phyloP scores from a whole-genome alignment of 176 grass and related monocot genomes.

The Raddia distichophylla region DNA sequence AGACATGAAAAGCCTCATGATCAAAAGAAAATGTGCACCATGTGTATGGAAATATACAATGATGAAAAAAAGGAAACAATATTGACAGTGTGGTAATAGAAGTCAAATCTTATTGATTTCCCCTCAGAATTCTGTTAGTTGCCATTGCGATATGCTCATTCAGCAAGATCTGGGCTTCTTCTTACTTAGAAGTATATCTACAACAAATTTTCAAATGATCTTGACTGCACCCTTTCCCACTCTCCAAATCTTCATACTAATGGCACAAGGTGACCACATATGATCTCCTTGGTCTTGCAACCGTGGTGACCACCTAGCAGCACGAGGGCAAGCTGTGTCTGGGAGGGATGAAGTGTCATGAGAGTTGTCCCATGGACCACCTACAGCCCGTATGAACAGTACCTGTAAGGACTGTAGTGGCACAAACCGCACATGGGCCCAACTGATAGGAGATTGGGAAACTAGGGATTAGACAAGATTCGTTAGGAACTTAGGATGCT shows the following conservation, averaged over 20 bases:
- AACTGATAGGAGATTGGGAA: no score
- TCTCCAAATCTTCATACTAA: background rate
- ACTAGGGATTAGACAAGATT: no score
- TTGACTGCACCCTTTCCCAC: background rate
- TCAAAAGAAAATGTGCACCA: conserved; percentile 24
- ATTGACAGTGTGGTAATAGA: background rate
- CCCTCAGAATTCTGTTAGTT: background rate
- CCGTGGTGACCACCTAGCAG: no score
- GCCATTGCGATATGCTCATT: conserved; percentile 10
- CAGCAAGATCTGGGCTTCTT: background rate
- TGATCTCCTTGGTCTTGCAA: no score
- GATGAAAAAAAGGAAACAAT: conserved; percentile 22
- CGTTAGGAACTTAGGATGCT: no score
- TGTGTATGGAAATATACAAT: conserved; percentile 13
- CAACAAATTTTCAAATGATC: background rate
- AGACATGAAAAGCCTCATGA: conserved; percentile 10
- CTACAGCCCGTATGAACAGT: no score
- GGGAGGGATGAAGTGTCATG: no score
- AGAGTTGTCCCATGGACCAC: no score
- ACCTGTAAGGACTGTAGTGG: no score
- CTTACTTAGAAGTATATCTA: background rate
- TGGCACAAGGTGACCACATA: no score
- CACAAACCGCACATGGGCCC: no score
- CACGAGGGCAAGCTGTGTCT: no score
- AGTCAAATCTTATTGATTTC: conserved; percentile 29